Base-by-base conservation (phyloP, 163 green algal genomes). In the Scenedesmus sp. region DNA sequence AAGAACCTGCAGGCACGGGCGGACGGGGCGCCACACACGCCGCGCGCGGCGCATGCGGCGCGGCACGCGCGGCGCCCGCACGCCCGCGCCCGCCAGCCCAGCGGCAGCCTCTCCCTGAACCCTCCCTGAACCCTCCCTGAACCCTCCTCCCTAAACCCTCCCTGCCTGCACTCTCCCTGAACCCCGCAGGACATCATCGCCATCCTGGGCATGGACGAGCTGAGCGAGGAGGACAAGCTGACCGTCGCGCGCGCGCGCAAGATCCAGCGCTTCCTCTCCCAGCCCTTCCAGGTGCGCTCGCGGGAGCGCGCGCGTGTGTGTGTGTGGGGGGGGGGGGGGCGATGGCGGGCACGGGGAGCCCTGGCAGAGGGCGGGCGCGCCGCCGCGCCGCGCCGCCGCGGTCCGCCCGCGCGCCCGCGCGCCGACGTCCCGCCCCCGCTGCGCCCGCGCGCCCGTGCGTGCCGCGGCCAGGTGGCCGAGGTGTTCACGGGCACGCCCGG, bases 101-200 rank as follows among this genome's bases (percentile, higher is more conserved):
- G n/a, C n/a, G n/a, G 26, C 11, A 14, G 4, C 39, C 11, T 39
- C 65, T 36, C 29, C 6, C 45, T 18, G 48, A 57, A 57, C 18
- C 18, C 48, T 57, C n/a, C n/a, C n/a, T n/a, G n/a, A n/a, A n/a
- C n/a, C n/a, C n/a, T n/a, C n/a, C n/a, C n/a, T n/a, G n/a, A n/a
- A n/a, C n/a, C n/a, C n/a, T n/a, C n/a, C n/a, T n/a, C n/a, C n/a
- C n/a, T n/a, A n/a, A n/a, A n/a, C n/a, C n/a, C n/a, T n/a, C n/a
- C n/a, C n/a, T n/a, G n/a, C n/a, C n/a, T n/a, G n/a, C n/a, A n/a
- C n/a, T n/a, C n/a, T n/a, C n/a, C n/a, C n/a, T n/a, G n/a, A n/a
- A n/a, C n/a, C n/a, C n/a, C n/a, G n/a, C 92, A 98, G 92, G 97
- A 99, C 88, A 99, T 99, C 89, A 99, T 99, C 91, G 96, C 97